Base-by-base conservation (phyloP, 805 yeast species). In the Debaryomyces castellii region DNA sequence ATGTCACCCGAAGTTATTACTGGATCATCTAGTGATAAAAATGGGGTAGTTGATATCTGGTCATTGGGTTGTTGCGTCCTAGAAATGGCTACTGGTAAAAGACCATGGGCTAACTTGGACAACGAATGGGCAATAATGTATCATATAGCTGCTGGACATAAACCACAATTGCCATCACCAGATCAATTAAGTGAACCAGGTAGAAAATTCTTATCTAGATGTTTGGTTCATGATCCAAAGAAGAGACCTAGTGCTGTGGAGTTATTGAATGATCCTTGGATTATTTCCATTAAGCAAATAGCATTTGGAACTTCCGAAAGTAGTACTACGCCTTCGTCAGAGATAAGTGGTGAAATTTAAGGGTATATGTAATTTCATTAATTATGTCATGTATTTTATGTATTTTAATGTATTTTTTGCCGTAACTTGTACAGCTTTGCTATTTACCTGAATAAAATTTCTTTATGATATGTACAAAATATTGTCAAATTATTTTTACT, bases 71-170 rank as follows among this genome's bases (percentile, higher is more conserved):
- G 99, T 65, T 92, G 96, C 65, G 87, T 94, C 2, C 64, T 92
- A 39, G 98, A 94, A 63, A 94, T 94, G 98, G 89, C 92, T 1
- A 91, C 98, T 0, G 99, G 99, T 11, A 76, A 90, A 52, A 76
- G 96, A 48, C 99, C 99, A 5, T 94, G 99, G 99, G 87, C 95
- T 12, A 87, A 89, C 63, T 73, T 90, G 49, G 99, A 94, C 59
- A 94, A 94, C 60, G 98, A 92, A 61, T 94, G 95, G 95, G 97
- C 98, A 1, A 88, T 94, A 42, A 92, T 94, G 98, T 94, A 91
- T 60, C 97, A 89, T 63, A 94, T 94, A 59, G 98, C 97, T 0
- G 95, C 96, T 2, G 96, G 97, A 1, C 94, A 89, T 60, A 75
- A 81, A 47, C 99, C 99, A 0, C 89, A 81, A 55, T 72, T 92